These are phyloP conservation scores for Lecanicillium sp. DNA, from an alignment of 2,329 filamentous ascomycete species.

Conservation along the genomic window DNA sequence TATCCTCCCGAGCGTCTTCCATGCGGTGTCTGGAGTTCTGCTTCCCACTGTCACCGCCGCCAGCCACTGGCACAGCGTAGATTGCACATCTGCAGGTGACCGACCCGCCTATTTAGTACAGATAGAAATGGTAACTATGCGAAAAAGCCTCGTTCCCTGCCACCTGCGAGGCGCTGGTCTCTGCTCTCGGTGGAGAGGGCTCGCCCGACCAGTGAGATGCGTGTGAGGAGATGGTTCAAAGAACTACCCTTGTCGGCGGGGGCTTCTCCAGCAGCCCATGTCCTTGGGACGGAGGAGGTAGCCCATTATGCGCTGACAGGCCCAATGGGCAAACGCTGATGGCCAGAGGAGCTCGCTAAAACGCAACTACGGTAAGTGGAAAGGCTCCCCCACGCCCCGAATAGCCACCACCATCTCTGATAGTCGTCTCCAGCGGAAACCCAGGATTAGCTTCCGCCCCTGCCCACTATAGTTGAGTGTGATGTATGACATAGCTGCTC, in stretches of 20 bases:
- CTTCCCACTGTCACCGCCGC: not conserved
- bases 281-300: too few species aligned
- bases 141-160: slow-evolving; percentile 9
- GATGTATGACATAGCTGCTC: too few species aligned
- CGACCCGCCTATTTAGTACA: not conserved
- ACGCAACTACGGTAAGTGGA: too few species aligned
- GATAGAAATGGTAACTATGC: slow-evolving; percentile 4
- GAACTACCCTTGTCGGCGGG: not conserved
- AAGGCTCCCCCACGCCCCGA: too few species aligned
- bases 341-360: too few species aligned
- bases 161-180: slow-evolving; percentile 4
- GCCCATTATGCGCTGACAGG: too few species aligned
- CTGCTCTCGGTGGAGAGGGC: slow-evolving; percentile 1
- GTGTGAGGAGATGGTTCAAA: not conserved
- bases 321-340: too few species aligned
- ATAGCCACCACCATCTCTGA: too few species aligned
- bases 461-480: too few species aligned
- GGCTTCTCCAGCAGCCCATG: not conserved
- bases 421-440: too few species aligned
- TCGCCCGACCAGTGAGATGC: slow-evolving; percentile 2
- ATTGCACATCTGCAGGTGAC: slow-evolving; percentile 5
- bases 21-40: not conserved
- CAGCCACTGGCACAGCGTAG: slow-evolving; percentile 1
- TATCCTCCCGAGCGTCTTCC: too few species aligned
- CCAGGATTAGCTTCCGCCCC: too few species aligned